Conservation (phyloP, 106 monocot genomes). For the Chionographis japonica region DNA sequence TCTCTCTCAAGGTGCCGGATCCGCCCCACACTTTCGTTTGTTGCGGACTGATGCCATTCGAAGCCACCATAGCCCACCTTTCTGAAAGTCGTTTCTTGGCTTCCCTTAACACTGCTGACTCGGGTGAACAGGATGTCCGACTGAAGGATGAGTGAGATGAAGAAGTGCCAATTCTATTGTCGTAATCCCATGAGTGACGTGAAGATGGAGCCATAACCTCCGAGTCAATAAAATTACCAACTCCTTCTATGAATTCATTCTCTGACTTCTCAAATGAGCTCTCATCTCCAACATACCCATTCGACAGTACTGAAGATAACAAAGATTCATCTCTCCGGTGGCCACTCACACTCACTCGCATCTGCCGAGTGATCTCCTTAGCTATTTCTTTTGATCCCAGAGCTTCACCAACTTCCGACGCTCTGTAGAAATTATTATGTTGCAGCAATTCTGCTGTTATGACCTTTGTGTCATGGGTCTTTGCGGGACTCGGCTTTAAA, state of each 20-base stretch:
- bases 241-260: slow-evolving; percentile 48
- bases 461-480: slow-evolving; percentile 18
- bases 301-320: slow-evolving; percentile 51
- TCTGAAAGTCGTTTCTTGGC: slow-evolving; percentile 89
- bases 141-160: slow-evolving; percentile 47
- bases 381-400: slow-evolving; percentile 38
- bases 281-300: slow-evolving; percentile 70
- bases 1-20: slow-evolving; percentile 52
- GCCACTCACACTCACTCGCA: slow-evolving; percentile 35
- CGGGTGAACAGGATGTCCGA: slow-evolving; percentile 47
- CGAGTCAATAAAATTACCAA: slow-evolving; percentile 44
- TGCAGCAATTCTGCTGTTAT: not conserved
- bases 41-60: slow-evolving; percentile 12
- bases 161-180: slow-evolving; percentile 43
- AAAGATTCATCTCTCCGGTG: slow-evolving; percentile 51
- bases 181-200: slow-evolving; percentile 49
- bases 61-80: slow-evolving; percentile 53
- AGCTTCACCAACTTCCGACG: slow-evolving; percentile 11
- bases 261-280: slow-evolving; percentile 62
- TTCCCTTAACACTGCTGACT: slow-evolving; percentile 76
- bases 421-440: slow-evolving; percentile 12
- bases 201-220: slow-evolving; percentile 50
- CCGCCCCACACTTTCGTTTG: slow-evolving; percentile 11
- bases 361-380: slow-evolving; percentile 41
- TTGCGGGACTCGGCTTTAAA: slow-evolving; percentile 67